These are phyloP conservation scores for Capsella rubella DNA, from an alignment of 441 rosid genomes.

Conservation along the genomic window DNA sequence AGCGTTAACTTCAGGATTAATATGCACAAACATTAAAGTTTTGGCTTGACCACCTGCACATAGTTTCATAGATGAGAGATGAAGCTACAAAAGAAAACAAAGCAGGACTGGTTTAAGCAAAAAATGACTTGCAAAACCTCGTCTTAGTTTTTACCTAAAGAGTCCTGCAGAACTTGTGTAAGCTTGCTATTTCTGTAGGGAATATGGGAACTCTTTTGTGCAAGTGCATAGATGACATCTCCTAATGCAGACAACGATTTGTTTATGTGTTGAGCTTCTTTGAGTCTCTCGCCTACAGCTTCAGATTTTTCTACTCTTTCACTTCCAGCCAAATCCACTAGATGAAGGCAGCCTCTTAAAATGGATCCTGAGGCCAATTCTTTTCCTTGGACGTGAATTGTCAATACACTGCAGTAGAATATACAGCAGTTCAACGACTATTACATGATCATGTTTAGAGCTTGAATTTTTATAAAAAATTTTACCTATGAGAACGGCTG, in stretches of 20 bases:
- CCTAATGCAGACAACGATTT: slow-evolving; percentile 92
- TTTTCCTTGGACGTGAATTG: slow-evolving; percentile 89
- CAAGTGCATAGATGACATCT: slow-evolving; percentile 92
- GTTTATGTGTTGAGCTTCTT: slow-evolving; percentile 95
- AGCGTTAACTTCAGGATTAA: slow-evolving; percentile 83
- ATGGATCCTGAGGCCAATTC: slow-evolving; percentile 82
- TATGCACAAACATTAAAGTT: slow-evolving; percentile 92
- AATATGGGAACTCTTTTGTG: slow-evolving; percentile 88
- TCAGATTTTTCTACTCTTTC: slow-evolving; percentile 97
- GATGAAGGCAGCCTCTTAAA: slow-evolving; percentile 84
- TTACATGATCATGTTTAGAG: background rate
- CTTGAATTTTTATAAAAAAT: background rate
- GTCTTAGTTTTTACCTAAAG: slow-evolving; percentile 61
- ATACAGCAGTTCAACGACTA: background rate
- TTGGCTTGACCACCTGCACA: slow-evolving; percentile 92
- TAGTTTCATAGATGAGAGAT: background rate
- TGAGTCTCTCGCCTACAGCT: slow-evolving; percentile 93
- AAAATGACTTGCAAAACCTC: background rate
- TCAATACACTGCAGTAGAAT: slow-evolving; percentile 67
- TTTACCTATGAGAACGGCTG: slow-evolving; percentile 91
- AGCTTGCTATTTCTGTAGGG: slow-evolving; percentile 97
- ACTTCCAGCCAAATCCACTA: slow-evolving; percentile 97
- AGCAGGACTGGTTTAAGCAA: background rate
- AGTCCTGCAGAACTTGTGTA: slow-evolving; percentile 90
- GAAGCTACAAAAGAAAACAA: slow-evolving; percentile 15